Evolutionary conservation across 495 filamentous ascomycete genomes (phyloP).

Genomic region (Podospora bellae-mahoneyi): DNA sequence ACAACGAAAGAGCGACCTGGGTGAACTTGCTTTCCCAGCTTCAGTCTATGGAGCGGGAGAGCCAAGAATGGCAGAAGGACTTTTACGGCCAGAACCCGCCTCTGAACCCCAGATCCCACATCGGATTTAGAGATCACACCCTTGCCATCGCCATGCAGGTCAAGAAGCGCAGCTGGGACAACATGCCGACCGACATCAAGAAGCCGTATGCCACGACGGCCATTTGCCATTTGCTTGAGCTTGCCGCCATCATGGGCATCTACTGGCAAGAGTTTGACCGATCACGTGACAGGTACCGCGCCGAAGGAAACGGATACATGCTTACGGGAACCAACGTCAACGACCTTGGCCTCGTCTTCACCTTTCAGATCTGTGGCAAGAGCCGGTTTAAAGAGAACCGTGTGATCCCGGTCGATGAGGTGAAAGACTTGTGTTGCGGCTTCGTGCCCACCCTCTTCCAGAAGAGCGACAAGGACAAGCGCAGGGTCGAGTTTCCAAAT

Average conservation of each 20-base stretch:
- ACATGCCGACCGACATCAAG: conserved; percentile 43
- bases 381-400: conserved; percentile 43
- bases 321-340: conserved; percentile 41
- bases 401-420: conserved; percentile 43
- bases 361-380: conserved; percentile 42
- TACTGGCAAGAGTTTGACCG: conserved; percentile 51
- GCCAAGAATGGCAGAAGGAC: conserved; percentile 38
- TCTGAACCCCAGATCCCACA: neutral
- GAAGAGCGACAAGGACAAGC: conserved; percentile 29
- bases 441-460: conserved; percentile 46
- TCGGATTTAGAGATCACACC: conserved; percentile 28
- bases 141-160: conserved; percentile 46
- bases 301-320: conserved; percentile 51
- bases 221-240: conserved; percentile 50
- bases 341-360: conserved; percentile 48
- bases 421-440: conserved; percentile 49
- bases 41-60: conserved; percentile 45
- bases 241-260: conserved; percentile 49
- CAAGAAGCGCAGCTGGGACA: conserved; percentile 51
- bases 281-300: conserved; percentile 43
- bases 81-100: conserved; percentile 25
- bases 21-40: conserved; percentile 42
- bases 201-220: conserved; percentile 50
- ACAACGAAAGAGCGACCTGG: conserved; percentile 50
- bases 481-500: conserved; percentile 36